Evolutionary conservation across 1,139 yeast species (phyloP), one percentile per base, ranked within the genome.

Genomic region (Geotrichum siamense): DNA sequence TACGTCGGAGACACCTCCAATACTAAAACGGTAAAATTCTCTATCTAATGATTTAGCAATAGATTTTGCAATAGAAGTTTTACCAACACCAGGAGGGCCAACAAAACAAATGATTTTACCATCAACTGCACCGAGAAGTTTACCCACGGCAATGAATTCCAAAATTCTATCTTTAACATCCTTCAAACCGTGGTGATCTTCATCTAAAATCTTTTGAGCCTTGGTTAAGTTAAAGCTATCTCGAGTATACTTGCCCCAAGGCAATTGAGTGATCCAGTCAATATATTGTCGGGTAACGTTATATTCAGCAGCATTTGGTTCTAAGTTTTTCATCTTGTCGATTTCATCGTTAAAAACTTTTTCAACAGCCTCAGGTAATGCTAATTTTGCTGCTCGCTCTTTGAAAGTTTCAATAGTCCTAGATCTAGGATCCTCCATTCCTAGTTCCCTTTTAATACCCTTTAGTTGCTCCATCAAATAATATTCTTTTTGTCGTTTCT

Each of bases 61-160:
- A 0, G 96, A 86, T 62, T 80, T 82, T 51, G 96, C 97, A 57
- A 91, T 83, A 0, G 96, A 86, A 0, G 98, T 91, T 62, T 91
- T 91, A 65, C 98, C 98, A 22, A 94, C 96, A 67, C 98, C 98
- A 2, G 98, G 98, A 15, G 97, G 97, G 19, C 98, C 98, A 38
- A 86, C 94, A 56, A 91, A 81, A 68, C 97, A 87, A 47, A 91
- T 71, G 47, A 91, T 91, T 63, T 87, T 87, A 59, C 96, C 97
- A 58, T 86, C 93, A 17, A 87, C 93, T 52, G 85, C 82, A 43
- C 95, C 95, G 15, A 84, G 69, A 27, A 85, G 72, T 58, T 82
- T 82, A 39, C 94, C 94, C 23, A 68, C 69, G 15, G 72, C 71
- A 47, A 68, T 64, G 44, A 68, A 85, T 59, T 87, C 95, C 41